These are phyloP conservation scores for Penicillium griseofulvum DNA, from an alignment of 2,329 filamentous ascomycete genomes.

Conservation along the genomic window DNA sequence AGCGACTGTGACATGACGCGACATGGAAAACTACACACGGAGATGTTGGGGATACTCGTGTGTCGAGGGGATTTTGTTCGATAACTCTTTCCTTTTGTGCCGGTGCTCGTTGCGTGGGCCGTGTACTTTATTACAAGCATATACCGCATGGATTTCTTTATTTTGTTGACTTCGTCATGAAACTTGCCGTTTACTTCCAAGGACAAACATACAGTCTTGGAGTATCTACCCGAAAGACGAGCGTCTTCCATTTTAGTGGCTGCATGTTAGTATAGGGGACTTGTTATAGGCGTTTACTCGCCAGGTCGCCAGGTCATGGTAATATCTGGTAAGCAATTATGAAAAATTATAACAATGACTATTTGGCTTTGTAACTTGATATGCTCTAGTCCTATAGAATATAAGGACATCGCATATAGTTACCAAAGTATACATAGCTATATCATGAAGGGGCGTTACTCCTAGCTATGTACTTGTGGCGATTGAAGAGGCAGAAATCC, in stretches of 20 bases:
- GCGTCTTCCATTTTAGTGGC: background rate
- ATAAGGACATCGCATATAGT: background rate
- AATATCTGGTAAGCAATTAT: background rate
- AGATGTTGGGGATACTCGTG: background rate
- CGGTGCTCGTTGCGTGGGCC: constrained; percentile 14
- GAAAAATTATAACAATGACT: background rate
- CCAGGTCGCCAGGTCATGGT: too few relatives aligned
- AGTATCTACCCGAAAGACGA: too few relatives aligned
- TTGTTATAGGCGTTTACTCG: background rate
- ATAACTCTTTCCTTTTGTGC: constrained; percentile 6
- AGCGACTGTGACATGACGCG: background rate
- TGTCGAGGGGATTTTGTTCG: background rate
- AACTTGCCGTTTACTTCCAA: background rate
- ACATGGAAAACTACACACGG: background rate
- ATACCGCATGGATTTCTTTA: constrained; percentile 32
- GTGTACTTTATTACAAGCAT: constrained; percentile 35
- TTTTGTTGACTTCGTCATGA: background rate
- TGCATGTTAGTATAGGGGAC: background rate
- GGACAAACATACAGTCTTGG: background rate
- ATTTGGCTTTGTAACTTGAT: background rate
- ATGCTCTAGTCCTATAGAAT: background rate
- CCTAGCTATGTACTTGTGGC: background rate
- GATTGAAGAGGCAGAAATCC: background rate
- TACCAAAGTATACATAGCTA: background rate
- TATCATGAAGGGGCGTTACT: background rate